Evolutionary conservation across 345 rosid species (phyloP), one percentile per base, ranked within the genome.

Genomic region (Mangifera indica): DNA sequence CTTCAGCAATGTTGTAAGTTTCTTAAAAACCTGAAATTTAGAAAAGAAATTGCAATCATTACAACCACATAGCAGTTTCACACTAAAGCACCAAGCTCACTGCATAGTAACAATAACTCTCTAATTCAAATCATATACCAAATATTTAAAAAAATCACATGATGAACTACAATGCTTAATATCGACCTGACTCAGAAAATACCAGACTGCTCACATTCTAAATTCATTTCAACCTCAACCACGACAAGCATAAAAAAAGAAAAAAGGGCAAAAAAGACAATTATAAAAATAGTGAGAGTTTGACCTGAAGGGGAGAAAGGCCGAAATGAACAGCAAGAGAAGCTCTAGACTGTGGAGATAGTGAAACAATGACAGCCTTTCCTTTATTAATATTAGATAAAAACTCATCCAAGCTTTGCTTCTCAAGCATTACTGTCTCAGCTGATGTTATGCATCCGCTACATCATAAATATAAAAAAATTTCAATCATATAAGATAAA

Each of bases 391-490:
- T 79, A 52, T 86, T 86, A 26, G 89, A 85, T 60, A 95, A 84
- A 68, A 95, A 95, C 76, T 89, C 99, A 22, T 88, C 93, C 79
- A 85, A 84, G 82, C 98, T 91, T 75, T 95, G 98, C 82, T 93
- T 95, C 93, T 95, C 97, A 13, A 95, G 98, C 97, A 95, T 88
- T 67, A 93, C 89, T 0, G 97, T 87, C 83, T 95, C 98, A 0
- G 98, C 99, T 4, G 98, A 88, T 10, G 99, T 93, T 56, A 95
- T 89, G 81, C 98, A 92, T 37, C 98, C 99, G 66, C 99, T 95
- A 77, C 77, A 67, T 48, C 10, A 66, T 40, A 53, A 21, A 74
- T 1, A 29, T 56, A 12, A 0, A 26, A 56, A 26, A 24, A 44
- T 59, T 14, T 44, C 18, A 71, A 22, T 7, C 4, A 13, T 20